Evolutionary conservation across 371 early-diverging fungal species (phyloP).

Genomic region (Amoeboaphelidium occidentale): DNA sequence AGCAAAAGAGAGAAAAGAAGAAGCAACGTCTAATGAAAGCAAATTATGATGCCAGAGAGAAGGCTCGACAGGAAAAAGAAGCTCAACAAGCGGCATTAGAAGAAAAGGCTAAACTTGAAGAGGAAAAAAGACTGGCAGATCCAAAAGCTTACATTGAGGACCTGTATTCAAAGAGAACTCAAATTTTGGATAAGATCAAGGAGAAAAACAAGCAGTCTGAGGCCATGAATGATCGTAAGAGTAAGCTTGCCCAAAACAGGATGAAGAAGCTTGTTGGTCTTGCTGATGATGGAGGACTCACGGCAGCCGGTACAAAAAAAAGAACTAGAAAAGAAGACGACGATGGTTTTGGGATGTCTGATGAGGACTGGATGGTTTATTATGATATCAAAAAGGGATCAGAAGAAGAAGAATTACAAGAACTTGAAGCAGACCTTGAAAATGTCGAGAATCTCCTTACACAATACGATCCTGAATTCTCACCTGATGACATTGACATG

Average conservation of each 20-base stretch:
- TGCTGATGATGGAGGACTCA: conserved; percentile 18
- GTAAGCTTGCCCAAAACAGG: conserved; percentile 53
- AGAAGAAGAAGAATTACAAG: conserved; percentile 59
- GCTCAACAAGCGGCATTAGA: conserved; percentile 23
- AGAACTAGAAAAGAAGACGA: conserved; percentile 15
- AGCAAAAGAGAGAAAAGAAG: conserved; percentile 52
- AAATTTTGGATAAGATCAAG: conserved; percentile 32
- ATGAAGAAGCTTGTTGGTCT: conserved; percentile 61
- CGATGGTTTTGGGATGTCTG: conserved; percentile 77
- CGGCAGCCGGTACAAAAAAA: not conserved
- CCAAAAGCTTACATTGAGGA: conserved; percentile 20
- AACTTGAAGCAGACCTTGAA: conserved; percentile 17
- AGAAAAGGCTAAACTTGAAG: conserved; percentile 34
- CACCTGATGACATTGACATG: conserved; percentile 3
- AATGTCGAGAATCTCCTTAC: conserved; percentile 40
- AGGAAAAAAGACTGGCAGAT: conserved; percentile 26
- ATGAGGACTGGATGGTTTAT: conserved; percentile 76
- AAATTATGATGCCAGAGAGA: conserved; percentile 47
- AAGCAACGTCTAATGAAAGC: conserved; percentile 59
- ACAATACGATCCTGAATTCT: conserved; percentile 41
- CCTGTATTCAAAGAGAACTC: conserved; percentile 5
- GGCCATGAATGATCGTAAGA: conserved; percentile 56
- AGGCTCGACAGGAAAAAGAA: conserved; percentile 47
- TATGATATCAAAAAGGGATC: conserved; percentile 56
- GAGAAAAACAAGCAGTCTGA: conserved; percentile 31